phyloP scores from a whole-genome alignment of 768 basidiomycete genomes.

The Nidularia sp. region DNA sequence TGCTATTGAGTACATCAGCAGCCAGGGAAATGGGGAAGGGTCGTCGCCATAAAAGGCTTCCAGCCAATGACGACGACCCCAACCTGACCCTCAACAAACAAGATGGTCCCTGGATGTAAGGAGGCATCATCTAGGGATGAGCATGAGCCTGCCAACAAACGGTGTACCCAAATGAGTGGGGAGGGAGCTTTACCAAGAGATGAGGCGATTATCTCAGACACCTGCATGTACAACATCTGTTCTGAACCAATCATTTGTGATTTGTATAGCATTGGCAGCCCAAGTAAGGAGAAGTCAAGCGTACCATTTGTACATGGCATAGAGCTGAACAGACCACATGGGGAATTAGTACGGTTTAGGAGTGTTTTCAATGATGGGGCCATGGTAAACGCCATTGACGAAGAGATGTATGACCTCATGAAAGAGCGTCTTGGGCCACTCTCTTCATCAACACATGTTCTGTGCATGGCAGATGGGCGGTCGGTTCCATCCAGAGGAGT shows the following conservation, averaged over 20 bases:
- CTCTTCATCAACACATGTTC: constrained; percentile 3
- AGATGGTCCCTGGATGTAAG: no score
- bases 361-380: background rate
- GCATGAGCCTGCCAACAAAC: no score
- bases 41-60: no score
- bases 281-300: background rate
- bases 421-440: constrained; percentile 2
- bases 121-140: no score
- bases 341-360: background rate
- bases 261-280: background rate
- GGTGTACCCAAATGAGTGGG: no score
- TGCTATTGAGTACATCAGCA: no score
- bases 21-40: no score
- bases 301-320: constrained; percentile 6
- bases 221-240: no score
- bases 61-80: no score
- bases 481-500: constrained; percentile 3
- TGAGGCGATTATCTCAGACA: no score
- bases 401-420: background rate
- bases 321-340: background rate
- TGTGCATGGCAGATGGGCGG: constrained; percentile 24
- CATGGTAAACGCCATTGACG: background rate
- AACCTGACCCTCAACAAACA: no score
- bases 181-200: no score
- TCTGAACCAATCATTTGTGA: background rate